A percentile compares a stretch with the other conserved stretches of the same genome.
Conservation (phyloP, 228 moss, liverwort and hornwort genomes). For the Sphagnum magellanicum region DNA sequence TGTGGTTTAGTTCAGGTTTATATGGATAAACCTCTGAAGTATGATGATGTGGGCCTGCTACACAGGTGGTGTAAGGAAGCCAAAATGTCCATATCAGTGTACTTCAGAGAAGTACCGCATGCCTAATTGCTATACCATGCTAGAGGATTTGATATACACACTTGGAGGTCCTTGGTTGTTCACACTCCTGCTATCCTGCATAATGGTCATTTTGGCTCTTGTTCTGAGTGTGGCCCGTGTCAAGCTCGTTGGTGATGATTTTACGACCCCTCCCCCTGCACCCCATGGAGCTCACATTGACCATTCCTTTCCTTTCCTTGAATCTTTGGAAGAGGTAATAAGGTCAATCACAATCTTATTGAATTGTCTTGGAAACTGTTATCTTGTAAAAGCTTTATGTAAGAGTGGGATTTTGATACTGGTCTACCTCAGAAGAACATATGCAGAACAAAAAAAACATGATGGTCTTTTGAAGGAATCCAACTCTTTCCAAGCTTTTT, state of each 20-base stretch:
- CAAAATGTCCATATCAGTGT: constrained; percentile 78
- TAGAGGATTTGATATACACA: constrained; percentile 88
- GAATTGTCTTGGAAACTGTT: not conserved
- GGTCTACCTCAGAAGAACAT: not conserved
- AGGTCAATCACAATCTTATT: too few species aligned
- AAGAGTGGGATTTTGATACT: not conserved
- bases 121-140: constrained; percentile 94
- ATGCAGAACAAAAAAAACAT: not conserved
- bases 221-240: constrained; percentile 93
- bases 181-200: constrained; percentile 69
- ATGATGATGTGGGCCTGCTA: too few species aligned
- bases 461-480: not conserved
- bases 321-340: constrained; percentile 88
- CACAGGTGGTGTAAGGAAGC: constrained; percentile 50
- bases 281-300: constrained; percentile 79
- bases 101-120: constrained; percentile 78
- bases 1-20: not conserved
- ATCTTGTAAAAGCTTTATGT: not conserved
- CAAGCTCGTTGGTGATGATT: constrained; percentile 96
- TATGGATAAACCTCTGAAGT: too few species aligned
- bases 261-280: constrained; percentile 73
- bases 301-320: constrained; percentile 91
- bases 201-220: constrained; percentile 78
- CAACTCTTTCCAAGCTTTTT: not conserved
- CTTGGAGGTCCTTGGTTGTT: constrained; percentile 94